These are phyloP conservation scores for Rhizophagus prolifer DNA, from an alignment of 192 early-diverging fungal genomes.

Conservation along the genomic window DNA sequence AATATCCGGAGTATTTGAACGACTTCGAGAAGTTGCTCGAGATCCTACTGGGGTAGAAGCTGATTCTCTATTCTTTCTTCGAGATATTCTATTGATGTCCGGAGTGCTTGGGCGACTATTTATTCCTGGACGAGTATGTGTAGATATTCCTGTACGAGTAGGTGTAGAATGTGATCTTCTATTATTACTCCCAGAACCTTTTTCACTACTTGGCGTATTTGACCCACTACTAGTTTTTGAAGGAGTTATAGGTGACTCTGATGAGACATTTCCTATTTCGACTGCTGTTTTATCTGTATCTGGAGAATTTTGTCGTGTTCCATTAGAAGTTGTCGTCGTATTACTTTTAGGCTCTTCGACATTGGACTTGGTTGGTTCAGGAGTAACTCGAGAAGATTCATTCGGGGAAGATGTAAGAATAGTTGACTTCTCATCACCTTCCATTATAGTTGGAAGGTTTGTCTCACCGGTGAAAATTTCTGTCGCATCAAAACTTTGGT, in stretches of 20 bases:
- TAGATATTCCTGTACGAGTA: background rate
- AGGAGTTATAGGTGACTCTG: background rate
- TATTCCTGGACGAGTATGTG: background rate
- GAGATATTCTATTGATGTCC: background rate
- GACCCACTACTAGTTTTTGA: conserved; percentile 3
- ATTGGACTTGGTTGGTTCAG: background rate
- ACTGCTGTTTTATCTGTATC: conserved; percentile 6
- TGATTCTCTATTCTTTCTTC: background rate
- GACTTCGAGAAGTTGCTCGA: conserved; percentile 6
- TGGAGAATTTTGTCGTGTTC: background rate
- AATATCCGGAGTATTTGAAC: conserved; percentile 10
- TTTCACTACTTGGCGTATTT: conserved; percentile 10
- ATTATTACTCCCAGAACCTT: background rate
- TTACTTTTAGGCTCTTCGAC: background rate
- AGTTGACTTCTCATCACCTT: background rate
- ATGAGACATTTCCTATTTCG: background rate
- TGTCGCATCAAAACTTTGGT: background rate
- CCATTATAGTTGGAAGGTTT: background rate
- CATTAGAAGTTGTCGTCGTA: background rate
- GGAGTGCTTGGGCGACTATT: conserved; percentile 4
- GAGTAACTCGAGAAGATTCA: background rate
- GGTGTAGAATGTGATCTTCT: background rate
- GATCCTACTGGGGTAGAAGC: background rate
- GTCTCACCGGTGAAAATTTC: background rate
- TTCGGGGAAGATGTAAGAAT: background rate